Percentiles rank a stretch among this genome's conserved stretches.
phyloP scores from a whole-genome alignment of 1,284 basidiomycete genomes.

The Dichomitus squalens region DNA sequence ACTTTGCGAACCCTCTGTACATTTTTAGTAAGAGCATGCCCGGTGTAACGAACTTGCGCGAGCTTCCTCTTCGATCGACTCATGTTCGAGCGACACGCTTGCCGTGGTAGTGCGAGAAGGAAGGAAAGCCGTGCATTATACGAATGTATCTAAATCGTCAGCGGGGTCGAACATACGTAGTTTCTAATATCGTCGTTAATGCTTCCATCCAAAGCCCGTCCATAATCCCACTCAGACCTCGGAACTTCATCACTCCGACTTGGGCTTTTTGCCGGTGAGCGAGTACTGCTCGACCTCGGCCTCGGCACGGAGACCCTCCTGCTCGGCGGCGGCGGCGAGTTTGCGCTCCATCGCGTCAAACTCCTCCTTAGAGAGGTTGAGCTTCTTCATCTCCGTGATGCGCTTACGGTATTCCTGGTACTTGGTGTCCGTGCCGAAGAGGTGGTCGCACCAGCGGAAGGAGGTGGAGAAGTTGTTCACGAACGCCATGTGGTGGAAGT shows the following conservation, averaged over 20 bases:
- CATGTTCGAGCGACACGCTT: neutral
- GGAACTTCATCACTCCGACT: constrained; percentile 22
- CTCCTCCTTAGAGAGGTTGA: constrained; percentile 52
- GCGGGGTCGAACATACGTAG: neutral
- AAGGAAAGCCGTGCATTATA: constrained; percentile 2
- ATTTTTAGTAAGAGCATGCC: too few relatives aligned
- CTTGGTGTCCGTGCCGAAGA: constrained; percentile 87
- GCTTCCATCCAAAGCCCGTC: neutral
- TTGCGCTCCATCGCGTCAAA: constrained; percentile 56
- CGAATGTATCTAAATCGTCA: constrained; percentile 7
- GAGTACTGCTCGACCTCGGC: constrained; percentile 50
- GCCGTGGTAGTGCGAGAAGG: too few relatives aligned
- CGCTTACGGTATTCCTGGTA: constrained; percentile 78
- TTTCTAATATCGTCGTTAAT: neutral
- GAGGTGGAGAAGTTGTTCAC: constrained; percentile 90
- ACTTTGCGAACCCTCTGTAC: neutral
- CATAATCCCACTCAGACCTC: neutral
- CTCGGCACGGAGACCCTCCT: constrained; percentile 75
- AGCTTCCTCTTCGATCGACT: too few relatives aligned
- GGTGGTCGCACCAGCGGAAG: constrained; percentile 90
- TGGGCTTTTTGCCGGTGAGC: constrained; percentile 32
- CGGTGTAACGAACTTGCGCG: too few relatives aligned
- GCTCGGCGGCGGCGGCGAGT: constrained; percentile 65
- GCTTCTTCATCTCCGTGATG: constrained; percentile 53
- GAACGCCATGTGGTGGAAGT: constrained; percentile 94